phyloP scores from a whole-genome alignment of 2,329 filamentous ascomycete genomes.

The Macrophomina pseudophaseolina region DNA sequence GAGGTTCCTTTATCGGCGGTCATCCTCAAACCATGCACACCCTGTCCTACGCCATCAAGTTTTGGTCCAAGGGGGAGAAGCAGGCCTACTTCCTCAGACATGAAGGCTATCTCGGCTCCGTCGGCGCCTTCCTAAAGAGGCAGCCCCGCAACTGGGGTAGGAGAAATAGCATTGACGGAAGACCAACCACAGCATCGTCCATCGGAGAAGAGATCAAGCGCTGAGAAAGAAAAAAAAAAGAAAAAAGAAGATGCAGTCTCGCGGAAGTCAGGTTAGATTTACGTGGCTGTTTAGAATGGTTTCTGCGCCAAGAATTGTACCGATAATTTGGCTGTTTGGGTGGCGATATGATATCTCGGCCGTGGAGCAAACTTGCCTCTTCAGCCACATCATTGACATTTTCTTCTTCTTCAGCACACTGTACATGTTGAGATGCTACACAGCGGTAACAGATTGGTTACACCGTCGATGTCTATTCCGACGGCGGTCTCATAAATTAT shows the following conservation, averaged over 20 bases:
- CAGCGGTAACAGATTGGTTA: too few relatives aligned
- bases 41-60: conserved; percentile 93
- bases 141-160: conserved; percentile 92
- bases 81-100: conserved; percentile 96
- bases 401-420: not conserved
- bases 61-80: conserved; percentile 93
- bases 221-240: not conserved
- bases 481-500: too few relatives aligned
- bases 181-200: not conserved
- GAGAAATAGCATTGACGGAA: conserved; percentile 71
- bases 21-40: conserved; percentile 99
- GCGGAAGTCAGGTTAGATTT: not conserved
- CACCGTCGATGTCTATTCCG: too few relatives aligned
- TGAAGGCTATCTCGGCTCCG: conserved; percentile 92
- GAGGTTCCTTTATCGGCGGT: conserved; percentile 93
- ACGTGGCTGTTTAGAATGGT: not conserved
- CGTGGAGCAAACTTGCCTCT: not conserved
- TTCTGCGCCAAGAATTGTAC: not conserved
- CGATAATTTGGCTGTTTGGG: conserved; percentile 7
- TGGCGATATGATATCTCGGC: conserved; percentile 10
- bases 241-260: too few relatives aligned
- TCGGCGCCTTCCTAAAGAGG: conserved; percentile 90
- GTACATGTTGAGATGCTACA: not conserved
- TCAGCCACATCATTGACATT: not conserved
- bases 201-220: not conserved